phyloP scores from a whole-genome alignment of 2,329 filamentous ascomycete genomes.

The Colletotrichum liaoningense region DNA sequence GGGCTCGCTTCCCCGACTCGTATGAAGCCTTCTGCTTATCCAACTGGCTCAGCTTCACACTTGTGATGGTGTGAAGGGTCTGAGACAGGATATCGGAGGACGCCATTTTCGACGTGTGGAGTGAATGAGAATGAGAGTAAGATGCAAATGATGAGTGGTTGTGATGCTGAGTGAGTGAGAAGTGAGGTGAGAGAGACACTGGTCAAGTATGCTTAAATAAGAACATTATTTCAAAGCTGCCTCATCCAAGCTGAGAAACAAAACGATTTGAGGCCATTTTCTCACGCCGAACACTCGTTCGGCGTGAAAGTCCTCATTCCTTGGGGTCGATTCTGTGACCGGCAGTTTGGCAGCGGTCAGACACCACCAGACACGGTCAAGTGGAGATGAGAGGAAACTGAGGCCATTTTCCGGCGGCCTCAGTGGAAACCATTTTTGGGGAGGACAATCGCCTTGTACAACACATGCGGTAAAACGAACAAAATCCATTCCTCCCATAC shows the following conservation, averaged over 20 bases:
- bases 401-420: constrained; percentile 1
- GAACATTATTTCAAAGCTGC: neutral
- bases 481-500: neutral
- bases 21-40: constrained; percentile 62
- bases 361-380: neutral
- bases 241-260: neutral
- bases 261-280: neutral
- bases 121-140: neutral
- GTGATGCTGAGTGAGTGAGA: neutral
- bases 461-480: neutral
- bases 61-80: constrained; percentile 65
- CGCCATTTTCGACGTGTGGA: constrained; percentile 42
- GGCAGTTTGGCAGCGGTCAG: neutral
- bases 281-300: neutral
- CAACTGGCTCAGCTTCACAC: constrained; percentile 67
- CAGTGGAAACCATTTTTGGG: neutral
- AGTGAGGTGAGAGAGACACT: neutral
- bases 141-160: neutral
- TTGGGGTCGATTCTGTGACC: neutral
- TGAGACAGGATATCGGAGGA: constrained; percentile 57
- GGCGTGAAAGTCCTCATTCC: neutral
- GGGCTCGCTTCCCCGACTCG: constrained; percentile 55
- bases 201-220: neutral
- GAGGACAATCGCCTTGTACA: neutral
- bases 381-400: neutral